Conservation (phyloP, 148 eudicot species). For the Cornus controversa region DNA sequence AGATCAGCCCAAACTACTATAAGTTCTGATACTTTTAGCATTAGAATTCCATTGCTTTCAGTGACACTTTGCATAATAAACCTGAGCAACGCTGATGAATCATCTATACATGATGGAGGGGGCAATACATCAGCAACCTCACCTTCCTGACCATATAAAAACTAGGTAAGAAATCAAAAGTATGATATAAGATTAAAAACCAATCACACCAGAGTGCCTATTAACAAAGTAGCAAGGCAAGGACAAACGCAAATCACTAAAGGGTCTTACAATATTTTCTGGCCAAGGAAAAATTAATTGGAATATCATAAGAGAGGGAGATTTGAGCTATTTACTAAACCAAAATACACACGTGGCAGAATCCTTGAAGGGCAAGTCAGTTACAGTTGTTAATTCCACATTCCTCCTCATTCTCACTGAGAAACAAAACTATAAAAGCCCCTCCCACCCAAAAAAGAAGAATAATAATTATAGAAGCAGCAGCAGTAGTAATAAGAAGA, state of each 20-base stretch:
- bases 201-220: not conserved
- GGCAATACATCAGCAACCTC: constrained; percentile 32
- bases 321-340: not conserved
- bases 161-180: not conserved
- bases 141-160: constrained; percentile 33
- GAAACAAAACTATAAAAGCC: not conserved
- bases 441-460: not conserved
- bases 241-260: not conserved
- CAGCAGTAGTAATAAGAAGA: too few relatives aligned
- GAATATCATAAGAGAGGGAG: not conserved
- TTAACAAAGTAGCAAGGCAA: not conserved
- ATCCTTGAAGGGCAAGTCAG: not conserved
- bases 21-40: constrained; percentile 52
- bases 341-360: not conserved
- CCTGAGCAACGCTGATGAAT: constrained; percentile 60
- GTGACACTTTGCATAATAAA: constrained; percentile 51
- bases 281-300: not conserved
- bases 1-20: constrained; percentile 60
- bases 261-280: not conserved
- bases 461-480: not conserved
- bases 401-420: not conserved
- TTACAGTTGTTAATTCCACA: not conserved
- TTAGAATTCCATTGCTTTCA: constrained; percentile 27
- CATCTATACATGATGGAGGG: constrained; percentile 56
- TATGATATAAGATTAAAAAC: not conserved